Base-by-base conservation (phyloP, 1,139 yeast genomes). In the Candida smagusa region DNA sequence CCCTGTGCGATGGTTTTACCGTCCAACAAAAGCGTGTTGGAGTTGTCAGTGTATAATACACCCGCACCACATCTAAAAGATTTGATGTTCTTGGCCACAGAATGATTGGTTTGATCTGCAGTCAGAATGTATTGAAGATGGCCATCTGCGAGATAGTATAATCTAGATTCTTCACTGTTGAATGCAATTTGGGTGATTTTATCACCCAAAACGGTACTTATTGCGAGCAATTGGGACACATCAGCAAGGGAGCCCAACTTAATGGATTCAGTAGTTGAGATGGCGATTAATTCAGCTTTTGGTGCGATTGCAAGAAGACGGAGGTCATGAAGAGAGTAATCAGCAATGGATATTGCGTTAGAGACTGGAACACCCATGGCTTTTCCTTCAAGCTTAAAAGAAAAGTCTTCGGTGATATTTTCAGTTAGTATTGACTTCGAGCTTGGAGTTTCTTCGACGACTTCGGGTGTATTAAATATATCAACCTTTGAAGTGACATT, bases 381-480 rank as follows among this genome's bases (percentile, higher is more conserved):
- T 51, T 56, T 3, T 43, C 46, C 3, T 58, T 52, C 31, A 12
- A 63, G 49, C 37, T 59, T 59, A 55, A 67, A 70, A 22, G 74
- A 74, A 38, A 67, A 56, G 47, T 62, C 65, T 46, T 70, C 74
- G 2, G 74, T 58, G 7, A 56, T 46, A 12, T 48, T 38, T 49
- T 65, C 70, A 24, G 52, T 58, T 13, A 58, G 35, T 40, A 41
- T 39, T 7, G 12, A 28, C 12, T 11, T 35, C 11, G 11, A 23
- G 26, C 11, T 22, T 22, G 7, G 7, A 9, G 7, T 22, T 22
- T 22, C 9, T 22, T 22, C 24, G 24, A 22, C 9, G 24, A n/a
- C n/a, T n/a, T n/a, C n/a, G n/a, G n/a, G n/a, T n/a, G n/a, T 16
- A 16, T 5, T 16, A 16, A 16, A 16, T 4, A 16, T 16, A 16